These are phyloP conservation scores for Staphylotrichum longicolle DNA, from an alignment of 495 filamentous ascomycete genomes.

Conservation along the genomic window DNA sequence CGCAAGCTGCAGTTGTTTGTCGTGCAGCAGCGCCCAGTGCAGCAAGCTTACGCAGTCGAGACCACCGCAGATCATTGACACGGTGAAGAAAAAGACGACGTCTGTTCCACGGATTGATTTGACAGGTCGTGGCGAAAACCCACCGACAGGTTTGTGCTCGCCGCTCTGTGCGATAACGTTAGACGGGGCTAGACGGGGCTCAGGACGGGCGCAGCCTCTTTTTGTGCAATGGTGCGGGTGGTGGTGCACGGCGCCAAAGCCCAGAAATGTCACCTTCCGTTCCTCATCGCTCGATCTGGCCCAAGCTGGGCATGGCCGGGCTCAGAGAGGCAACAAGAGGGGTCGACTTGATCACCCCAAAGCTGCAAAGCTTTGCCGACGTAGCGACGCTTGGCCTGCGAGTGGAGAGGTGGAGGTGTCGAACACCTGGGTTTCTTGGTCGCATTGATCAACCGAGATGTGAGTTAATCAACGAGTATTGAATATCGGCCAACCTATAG, in stretches of 20 bases:
- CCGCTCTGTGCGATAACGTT: too few species aligned
- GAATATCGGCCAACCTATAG: constrained; percentile 3
- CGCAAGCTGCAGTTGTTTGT: constrained; percentile 11
- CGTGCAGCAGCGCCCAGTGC: neutral
- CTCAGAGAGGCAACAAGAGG: neutral
- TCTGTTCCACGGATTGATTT: neutral
- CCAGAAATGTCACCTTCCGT: neutral
- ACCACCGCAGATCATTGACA: neutral
- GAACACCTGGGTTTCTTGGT: neutral
- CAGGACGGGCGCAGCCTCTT: neutral
- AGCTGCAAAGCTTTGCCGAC: too few species aligned
- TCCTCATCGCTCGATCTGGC: constrained; percentile 2
- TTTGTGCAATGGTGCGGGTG: neutral
- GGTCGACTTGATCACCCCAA: neutral
- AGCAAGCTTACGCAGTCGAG: neutral
- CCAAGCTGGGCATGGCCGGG: neutral
- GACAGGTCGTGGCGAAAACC: neutral
- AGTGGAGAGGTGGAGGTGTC: neutral
- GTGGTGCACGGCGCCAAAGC: neutral
- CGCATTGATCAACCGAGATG: constrained; percentile 3
- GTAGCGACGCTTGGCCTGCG: neutral
- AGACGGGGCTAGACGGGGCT: too few species aligned
- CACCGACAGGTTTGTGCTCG: neutral
- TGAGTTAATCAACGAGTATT: constrained; percentile 8
- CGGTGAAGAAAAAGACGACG: neutral